Percentiles rank a stretch among this genome's conserved stretches.
These are phyloP conservation scores for Trematosphaeria pertusa DNA, from an alignment of 2,329 filamentous ascomycete species.

Conservation along the genomic window DNA sequence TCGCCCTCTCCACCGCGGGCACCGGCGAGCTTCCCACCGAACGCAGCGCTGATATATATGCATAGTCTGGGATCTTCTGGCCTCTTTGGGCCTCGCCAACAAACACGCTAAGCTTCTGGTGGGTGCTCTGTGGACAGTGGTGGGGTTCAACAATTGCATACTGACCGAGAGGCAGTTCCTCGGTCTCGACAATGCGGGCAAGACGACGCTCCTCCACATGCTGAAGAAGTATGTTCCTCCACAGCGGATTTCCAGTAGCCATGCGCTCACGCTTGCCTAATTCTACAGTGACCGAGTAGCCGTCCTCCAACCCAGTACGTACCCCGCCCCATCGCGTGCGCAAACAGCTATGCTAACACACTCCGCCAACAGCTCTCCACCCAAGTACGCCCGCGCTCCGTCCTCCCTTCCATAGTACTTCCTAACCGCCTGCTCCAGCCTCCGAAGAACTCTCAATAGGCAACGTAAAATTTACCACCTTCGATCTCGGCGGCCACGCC, in stretches of 20 bases:
- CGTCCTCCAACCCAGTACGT: conserved; percentile 66
- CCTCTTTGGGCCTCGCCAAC: conserved; percentile 86
- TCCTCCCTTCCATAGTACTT: background rate
- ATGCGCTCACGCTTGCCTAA: no score
- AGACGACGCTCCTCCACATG: conserved; percentile 70
- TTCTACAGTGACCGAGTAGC: no score
- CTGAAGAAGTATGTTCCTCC: no score
- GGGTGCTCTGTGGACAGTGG: conserved; percentile 70
- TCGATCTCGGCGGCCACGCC: no score
- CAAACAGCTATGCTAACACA: conserved; percentile 12
- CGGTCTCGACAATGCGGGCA: conserved; percentile 92
- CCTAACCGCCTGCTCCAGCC: conserved; percentile 57
- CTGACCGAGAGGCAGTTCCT: no score
- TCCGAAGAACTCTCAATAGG: conserved; percentile 62
- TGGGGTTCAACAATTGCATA: no score
- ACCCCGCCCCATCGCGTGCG: conserved; percentile 1
- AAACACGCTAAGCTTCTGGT: conserved; percentile 79
- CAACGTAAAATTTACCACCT: conserved; percentile 80
- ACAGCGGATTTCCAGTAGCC: conserved; percentile 14
- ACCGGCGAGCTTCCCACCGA: conserved; percentile 6
- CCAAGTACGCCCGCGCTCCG: conserved; percentile 69
- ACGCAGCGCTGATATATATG: conserved; percentile 23
- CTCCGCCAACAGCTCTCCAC: conserved; percentile 71
- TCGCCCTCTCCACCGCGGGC: conserved; percentile 14
- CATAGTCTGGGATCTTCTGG: conserved; percentile 85